Conservation (phyloP, 805 yeast genomes). For the Ogataea polymorpha region DNA sequence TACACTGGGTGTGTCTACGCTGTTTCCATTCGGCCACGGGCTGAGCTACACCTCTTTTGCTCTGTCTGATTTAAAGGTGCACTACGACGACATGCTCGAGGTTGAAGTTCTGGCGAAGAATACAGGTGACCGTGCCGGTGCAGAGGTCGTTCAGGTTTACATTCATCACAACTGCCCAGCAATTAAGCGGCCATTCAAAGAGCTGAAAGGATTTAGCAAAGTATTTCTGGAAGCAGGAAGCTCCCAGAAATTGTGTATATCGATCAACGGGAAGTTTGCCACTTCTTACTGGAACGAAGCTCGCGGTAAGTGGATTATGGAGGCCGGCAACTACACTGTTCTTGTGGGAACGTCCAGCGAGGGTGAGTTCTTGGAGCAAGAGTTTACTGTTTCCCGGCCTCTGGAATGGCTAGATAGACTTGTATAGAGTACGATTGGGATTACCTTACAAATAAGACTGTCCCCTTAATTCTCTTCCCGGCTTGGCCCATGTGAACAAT, state of each 20-base stretch:
- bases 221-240: conserved; percentile 43
- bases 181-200: conserved; percentile 51
- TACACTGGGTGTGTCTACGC: conserved; percentile 33
- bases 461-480: conserved; percentile 8
- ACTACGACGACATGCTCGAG: conserved; percentile 14
- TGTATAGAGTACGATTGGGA: too few relatives aligned
- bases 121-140: conserved; percentile 44
- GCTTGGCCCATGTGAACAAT: conserved; percentile 16
- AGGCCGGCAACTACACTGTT: conserved; percentile 33
- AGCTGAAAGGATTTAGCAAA: conserved; percentile 54
- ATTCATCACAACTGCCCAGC: conserved; percentile 32
- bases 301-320: conserved; percentile 46
- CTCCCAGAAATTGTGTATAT: conserved; percentile 34
- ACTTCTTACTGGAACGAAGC: conserved; percentile 51
- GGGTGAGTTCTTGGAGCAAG: too few relatives aligned
- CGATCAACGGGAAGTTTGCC: conserved; percentile 43
- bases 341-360: conserved; percentile 5
- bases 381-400: too few relatives aligned
- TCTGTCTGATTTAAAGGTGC: conserved; percentile 30
- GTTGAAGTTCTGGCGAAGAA: conserved; percentile 42
- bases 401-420: too few relatives aligned
- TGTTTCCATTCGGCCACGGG: conserved; percentile 45
- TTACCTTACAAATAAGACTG: conserved; percentile 6
- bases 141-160: conserved; percentile 55
- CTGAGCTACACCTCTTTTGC: conserved; percentile 40